These are phyloP conservation scores for Phytophthora citricola DNA, from an alignment of 352 stramenopile genomes.

Conservation along the genomic window DNA sequence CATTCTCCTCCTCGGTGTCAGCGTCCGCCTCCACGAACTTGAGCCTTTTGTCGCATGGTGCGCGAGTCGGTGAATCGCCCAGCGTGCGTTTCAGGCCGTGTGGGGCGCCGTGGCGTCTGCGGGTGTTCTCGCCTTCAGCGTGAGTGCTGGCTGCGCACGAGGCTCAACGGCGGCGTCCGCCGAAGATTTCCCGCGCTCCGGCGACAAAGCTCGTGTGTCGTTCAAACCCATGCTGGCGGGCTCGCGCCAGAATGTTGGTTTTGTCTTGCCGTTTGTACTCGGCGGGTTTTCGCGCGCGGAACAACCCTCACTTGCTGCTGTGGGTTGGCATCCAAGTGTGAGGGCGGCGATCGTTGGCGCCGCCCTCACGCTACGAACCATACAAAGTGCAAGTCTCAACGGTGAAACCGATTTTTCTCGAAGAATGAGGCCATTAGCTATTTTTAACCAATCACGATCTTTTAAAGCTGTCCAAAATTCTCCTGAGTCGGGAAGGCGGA, in stretches of 20 bases:
- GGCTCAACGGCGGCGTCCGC: neutral
- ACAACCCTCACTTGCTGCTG: constrained; percentile 7
- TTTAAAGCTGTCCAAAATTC: too few species aligned
- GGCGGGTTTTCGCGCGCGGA: constrained; percentile 1
- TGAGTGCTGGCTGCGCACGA: constrained; percentile 1
- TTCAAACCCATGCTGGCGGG: constrained; percentile 54
- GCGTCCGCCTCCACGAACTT: constrained; percentile 27
- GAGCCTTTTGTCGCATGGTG: constrained; percentile 56
- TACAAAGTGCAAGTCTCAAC: constrained; percentile 19
- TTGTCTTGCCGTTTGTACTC: constrained; percentile 51
- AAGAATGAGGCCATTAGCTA: constrained; percentile 8
- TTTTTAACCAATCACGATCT: too few species aligned
- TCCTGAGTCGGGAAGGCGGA: too few species aligned
- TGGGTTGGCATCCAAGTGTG: constrained; percentile 35
- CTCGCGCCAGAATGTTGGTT: constrained; percentile 52
- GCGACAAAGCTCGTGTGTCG: constrained; percentile 37
- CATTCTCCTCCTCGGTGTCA: neutral
- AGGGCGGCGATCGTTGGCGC: constrained; percentile 14
- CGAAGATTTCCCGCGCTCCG: constrained; percentile 28
- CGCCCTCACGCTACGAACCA: neutral
- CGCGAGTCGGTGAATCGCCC: constrained; percentile 2
- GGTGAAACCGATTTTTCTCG: constrained; percentile 28
- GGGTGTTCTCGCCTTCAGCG: constrained; percentile 6
- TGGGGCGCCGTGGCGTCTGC: constrained; percentile 5
- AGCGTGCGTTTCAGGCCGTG: constrained; percentile 33